Conservation (phyloP, 257 asterid genomes). For the Echites panduratus region DNA sequence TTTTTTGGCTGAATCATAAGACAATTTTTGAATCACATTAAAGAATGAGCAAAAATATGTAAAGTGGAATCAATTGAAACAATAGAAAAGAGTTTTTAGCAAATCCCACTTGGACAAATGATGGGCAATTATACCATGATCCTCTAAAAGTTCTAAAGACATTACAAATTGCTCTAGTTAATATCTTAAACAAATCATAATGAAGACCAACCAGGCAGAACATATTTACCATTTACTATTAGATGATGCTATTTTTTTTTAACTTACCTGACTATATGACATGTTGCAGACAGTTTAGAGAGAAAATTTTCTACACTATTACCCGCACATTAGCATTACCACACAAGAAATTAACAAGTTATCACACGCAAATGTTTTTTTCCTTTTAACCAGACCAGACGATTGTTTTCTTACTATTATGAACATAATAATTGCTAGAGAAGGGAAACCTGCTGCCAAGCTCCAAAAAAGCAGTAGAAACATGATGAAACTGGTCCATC, state of each 20-base stretch:
- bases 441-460: conserved; percentile 60
- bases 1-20: too few relatives aligned
- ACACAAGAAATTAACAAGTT: not conserved
- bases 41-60: too few relatives aligned
- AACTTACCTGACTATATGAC: not conserved
- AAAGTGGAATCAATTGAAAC: too few relatives aligned
- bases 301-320: not conserved
- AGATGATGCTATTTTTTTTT: too few relatives aligned
- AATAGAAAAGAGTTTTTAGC: too few relatives aligned
- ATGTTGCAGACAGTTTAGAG: not conserved
- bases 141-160: not conserved
- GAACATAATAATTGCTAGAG: conserved; percentile 14
- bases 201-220: not conserved
- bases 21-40: too few relatives aligned
- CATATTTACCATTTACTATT: too few relatives aligned
- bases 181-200: not conserved
- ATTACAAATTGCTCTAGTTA: not conserved
- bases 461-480: conserved; percentile 84
- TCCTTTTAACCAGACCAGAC: conserved; percentile 1
- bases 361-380: not conserved
- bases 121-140: not conserved
- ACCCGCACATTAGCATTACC: not conserved
- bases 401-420: not conserved
- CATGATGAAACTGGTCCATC: conserved; percentile 91
- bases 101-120: too few relatives aligned